Base-by-base conservation (phyloP, 1,284 basidiomycete genomes). In the Ustilago sp. region DNA sequence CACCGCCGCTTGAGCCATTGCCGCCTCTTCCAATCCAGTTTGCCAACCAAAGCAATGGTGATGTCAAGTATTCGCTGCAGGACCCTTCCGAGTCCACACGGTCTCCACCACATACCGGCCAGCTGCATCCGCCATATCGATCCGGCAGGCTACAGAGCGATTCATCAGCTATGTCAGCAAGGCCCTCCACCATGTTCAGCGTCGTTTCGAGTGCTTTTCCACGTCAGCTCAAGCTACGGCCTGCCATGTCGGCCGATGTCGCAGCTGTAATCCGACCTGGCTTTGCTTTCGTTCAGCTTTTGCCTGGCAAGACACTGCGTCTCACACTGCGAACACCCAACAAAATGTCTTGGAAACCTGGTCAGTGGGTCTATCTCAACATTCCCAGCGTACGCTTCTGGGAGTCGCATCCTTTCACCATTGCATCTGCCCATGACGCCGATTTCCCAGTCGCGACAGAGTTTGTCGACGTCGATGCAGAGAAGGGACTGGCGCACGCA, bases 371-470 rank as follows among this genome's bases (percentile, higher is more conserved):
- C 77, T 88, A 93, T 28, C 89, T 95, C 68, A 90, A 89, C 66
- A 88, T 94, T 7, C 93, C 93, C 1, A 89, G 89, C 23, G 88
- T 95, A 12, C 91, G 91, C 8, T 88, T 88, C 51, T 88, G 91
- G 83, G 90, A 91, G 56, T 90, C 90, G 3, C 93, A 95, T 83
- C 94, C 93, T 1, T 95, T 94, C 86, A 94, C 94, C 0, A 91
- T 91, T 68, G 91, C 90, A 19, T 91, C 90, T 45, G 89, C 91
- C 35, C 91, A 90, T 82, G 90, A 92, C 71, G 74, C 80, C 53
- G 75, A 74, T n/a, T 75, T 77, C 32, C 74, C 79, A 7, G 66
- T 68, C 43, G 65, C 79, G n/a, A 75, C 77, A 54, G 68, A 70
- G 47, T 72, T 74, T 51, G 62, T 74, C 52, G 75, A 80, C 31